These are phyloP conservation scores for Chlorella vulgaris DNA, from an alignment of 139 green algal species.

Conservation along the genomic window DNA sequence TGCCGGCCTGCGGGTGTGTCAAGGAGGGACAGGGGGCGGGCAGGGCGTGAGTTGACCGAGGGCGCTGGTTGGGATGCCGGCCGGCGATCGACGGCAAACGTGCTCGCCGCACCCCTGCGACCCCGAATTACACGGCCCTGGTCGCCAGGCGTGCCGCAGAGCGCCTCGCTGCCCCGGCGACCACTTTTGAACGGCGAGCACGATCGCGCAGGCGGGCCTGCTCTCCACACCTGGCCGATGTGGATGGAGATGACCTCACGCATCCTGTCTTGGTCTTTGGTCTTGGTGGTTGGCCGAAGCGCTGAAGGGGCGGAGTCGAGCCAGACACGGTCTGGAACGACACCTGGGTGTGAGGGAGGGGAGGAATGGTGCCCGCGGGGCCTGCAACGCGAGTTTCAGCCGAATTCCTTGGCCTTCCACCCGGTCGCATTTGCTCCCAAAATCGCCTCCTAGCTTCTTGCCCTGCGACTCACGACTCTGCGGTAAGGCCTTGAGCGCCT, in stretches of 20 bases:
- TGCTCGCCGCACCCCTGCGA: no score
- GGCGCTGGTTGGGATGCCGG: neutral
- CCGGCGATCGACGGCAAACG: neutral
- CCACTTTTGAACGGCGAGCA: conserved; percentile 15
- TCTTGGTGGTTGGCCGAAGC: neutral
- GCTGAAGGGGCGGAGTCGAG: conserved; percentile 4
- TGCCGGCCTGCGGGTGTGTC: conserved; percentile 36
- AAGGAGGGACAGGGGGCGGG: neutral
- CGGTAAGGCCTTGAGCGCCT: no score
- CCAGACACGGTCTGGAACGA: conserved; percentile 29
- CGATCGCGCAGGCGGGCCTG: neutral
- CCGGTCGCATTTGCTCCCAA: no score
- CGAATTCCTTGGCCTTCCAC: no score
- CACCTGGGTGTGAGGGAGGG: conserved; percentile 1
- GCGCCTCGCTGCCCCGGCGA: no score
- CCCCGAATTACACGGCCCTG: no score
- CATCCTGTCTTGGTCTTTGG: conserved; percentile 49
- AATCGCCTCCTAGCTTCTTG: no score
- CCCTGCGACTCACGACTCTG: no score
- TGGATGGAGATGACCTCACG: conserved; percentile 98
- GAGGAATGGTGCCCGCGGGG: neutral
- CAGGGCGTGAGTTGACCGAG: neutral
- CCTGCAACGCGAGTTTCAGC: no score
- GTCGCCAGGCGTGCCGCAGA: no score
- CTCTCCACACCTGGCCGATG: conserved; percentile 81